Percentiles rank a stretch among this genome's conserved stretches.
phyloP scores from a whole-genome alignment of 2,329 filamentous ascomycete genomes.

The Fusarium sp. region DNA sequence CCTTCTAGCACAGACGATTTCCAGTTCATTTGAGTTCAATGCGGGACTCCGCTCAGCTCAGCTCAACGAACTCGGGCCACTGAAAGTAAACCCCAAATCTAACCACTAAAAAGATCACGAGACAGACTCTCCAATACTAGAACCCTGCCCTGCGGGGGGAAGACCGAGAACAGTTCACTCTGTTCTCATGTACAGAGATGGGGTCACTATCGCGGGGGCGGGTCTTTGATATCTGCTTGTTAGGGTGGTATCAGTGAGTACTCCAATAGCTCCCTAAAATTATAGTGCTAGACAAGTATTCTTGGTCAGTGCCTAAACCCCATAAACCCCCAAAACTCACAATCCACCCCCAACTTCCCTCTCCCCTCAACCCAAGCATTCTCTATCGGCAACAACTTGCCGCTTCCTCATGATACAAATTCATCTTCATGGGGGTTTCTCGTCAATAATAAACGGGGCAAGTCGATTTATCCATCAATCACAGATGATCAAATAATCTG shows the following conservation, averaged over 20 bases:
- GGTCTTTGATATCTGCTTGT: slow-evolving; percentile 5
- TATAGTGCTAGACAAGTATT: not conserved
- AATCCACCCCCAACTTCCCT: slow-evolving; percentile 30
- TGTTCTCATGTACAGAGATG: not conserved
- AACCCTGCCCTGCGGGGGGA: slow-evolving; percentile 5
- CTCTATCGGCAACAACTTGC: slow-evolving; percentile 25
- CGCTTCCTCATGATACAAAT: slow-evolving; percentile 35
- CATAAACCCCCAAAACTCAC: slow-evolving; percentile 17
- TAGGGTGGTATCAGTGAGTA: slow-evolving; percentile 1
- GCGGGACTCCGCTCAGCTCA: not conserved
- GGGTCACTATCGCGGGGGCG: slow-evolving; percentile 28
- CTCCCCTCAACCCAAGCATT: slow-evolving; percentile 6
- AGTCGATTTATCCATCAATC: slow-evolving; percentile 42
- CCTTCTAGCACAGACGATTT: not conserved
- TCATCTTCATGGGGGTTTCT: slow-evolving; percentile 27
- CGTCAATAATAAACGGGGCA: slow-evolving; percentile 15
- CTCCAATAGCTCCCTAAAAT: not conserved
- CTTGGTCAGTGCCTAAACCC: not conserved
- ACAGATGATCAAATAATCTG: slow-evolving; percentile 11
- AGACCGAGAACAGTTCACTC: not conserved
- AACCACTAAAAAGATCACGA: not conserved
- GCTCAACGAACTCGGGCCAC: not conserved
- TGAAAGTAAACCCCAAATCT: not conserved
- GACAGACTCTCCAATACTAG: slow-evolving; percentile 6
- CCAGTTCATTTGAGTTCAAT: not conserved